Conservation (phyloP, 177 flowering plant species). For the Tripterygium wilfordii region DNA sequence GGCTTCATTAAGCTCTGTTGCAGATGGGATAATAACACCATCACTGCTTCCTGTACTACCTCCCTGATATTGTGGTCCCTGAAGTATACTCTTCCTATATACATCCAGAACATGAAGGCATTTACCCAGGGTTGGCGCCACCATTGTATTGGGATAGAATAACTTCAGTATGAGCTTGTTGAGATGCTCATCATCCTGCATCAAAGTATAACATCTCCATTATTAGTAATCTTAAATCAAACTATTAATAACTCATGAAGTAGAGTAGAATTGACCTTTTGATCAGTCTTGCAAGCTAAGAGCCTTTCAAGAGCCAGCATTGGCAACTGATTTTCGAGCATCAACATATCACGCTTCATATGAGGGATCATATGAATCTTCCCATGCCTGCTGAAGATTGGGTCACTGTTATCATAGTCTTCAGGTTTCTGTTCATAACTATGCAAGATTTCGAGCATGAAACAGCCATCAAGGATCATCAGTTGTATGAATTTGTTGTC, state of each 20-base stretch:
- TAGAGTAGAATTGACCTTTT: slow-evolving; percentile 5
- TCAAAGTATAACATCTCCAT: too few relatives aligned
- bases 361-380: slow-evolving; percentile 23
- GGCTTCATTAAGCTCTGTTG: slow-evolving; percentile 47
- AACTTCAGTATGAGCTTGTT: slow-evolving; percentile 33
- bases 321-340: slow-evolving; percentile 62
- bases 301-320: slow-evolving; percentile 37
- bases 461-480: slow-evolving; percentile 58
- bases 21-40: slow-evolving; percentile 36
- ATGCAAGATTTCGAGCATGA: slow-evolving; percentile 49
- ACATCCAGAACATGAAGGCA: slow-evolving; percentile 31
- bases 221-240: too few relatives aligned
- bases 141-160: slow-evolving; percentile 14
- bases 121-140: slow-evolving; percentile 6
- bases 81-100: slow-evolving; percentile 26
- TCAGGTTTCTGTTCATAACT: slow-evolving; percentile 38
- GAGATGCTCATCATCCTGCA: slow-evolving; percentile 22
- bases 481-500: slow-evolving; percentile 31
- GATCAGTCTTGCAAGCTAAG: slow-evolving; percentile 21
- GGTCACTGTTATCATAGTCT: slow-evolving; percentile 44
- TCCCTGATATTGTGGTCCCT: background rate
- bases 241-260: too few relatives aligned
- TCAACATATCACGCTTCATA: slow-evolving; percentile 47
- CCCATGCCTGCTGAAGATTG: slow-evolving; percentile 15
- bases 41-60: background rate